A percentile compares a stretch with the other conserved stretches of the same genome.
Conservation (phyloP, 805 yeast genomes). For the Cyberlindnera misumaiensis region DNA sequence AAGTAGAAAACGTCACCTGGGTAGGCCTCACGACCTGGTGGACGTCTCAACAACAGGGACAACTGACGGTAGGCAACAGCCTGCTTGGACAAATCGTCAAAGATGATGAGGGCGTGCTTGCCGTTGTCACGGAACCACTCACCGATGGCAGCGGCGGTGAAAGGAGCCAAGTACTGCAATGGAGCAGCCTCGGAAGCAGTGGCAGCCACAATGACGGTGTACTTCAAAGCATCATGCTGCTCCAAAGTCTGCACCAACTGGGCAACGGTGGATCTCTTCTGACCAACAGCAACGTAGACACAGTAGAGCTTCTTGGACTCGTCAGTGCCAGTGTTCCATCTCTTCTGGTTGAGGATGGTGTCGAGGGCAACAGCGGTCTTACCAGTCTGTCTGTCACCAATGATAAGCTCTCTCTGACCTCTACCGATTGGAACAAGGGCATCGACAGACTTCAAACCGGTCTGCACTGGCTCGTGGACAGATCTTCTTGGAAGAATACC, state of each 20-base stretch:
- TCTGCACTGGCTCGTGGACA: constrained; percentile 98
- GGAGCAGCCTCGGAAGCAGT: constrained; percentile 99
- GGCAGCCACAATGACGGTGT: constrained; percentile 97
- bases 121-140: constrained; percentile 99
- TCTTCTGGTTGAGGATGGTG: constrained; percentile 97
- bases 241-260: constrained; percentile 99
- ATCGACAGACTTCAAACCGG: constrained; percentile 98
- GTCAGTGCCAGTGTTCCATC: constrained; percentile 93
- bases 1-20: constrained; percentile 23
- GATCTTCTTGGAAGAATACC: constrained; percentile 99
- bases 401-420: constrained; percentile 99
- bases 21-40: constrained; percentile 23
- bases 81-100: constrained; percentile 98
- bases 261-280: constrained; percentile 99
- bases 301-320: constrained; percentile 98
- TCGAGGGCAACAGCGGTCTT: constrained; percentile 99
- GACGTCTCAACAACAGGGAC: constrained; percentile 78
- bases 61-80: constrained; percentile 99
- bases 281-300: constrained; percentile 99
- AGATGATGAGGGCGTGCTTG: constrained; percentile 93
- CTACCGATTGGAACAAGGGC: constrained; percentile 99
- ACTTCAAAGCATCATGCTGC: constrained; percentile 96
- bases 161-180: constrained; percentile 99
- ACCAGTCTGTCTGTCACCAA: constrained; percentile 99
- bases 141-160: constrained; percentile 99